A percentile compares a stretch with the other conserved stretches of the same genome.
Evolutionary conservation across 2,329 filamentous ascomycete species (phyloP).

Genomic region (Pseudocercospora fuligena): DNA sequence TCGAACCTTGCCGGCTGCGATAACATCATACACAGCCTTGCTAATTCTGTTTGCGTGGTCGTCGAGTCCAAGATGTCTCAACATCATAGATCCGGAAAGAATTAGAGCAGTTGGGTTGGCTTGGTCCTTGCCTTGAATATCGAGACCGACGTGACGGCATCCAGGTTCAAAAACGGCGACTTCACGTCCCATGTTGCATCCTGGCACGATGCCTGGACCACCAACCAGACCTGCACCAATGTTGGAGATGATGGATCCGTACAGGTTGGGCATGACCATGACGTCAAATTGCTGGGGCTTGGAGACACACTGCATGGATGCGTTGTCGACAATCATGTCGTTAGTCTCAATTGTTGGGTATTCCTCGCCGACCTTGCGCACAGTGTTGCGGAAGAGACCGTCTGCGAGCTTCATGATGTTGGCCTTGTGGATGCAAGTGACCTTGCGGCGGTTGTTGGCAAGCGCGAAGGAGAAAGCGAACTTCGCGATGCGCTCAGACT

Average conservation of each 20-base stretch:
- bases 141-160: slow-evolving; percentile 97
- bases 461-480: slow-evolving; percentile 98
- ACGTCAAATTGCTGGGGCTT: slow-evolving; percentile 98
- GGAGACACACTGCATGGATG: slow-evolving; percentile 98
- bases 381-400: slow-evolving; percentile 97
- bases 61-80: slow-evolving; percentile 94
- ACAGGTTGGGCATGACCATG: slow-evolving; percentile 99
- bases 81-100: slow-evolving; percentile 93
- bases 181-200: slow-evolving; percentile 99
- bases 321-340: slow-evolving; percentile 99
- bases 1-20: slow-evolving; percentile 84
- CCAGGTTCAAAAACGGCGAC: slow-evolving; percentile 98
- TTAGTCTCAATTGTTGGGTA: slow-evolving; percentile 95
- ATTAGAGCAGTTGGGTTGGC: slow-evolving; percentile 97
- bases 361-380: slow-evolving; percentile 90
- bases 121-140: slow-evolving; percentile 99
- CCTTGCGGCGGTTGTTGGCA: slow-evolving; percentile 98
- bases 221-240: slow-evolving; percentile 96
- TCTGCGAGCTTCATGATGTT: slow-evolving; percentile 99
- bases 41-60: slow-evolving; percentile 98
- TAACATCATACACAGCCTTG: slow-evolving; percentile 80
- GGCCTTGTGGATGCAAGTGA: slow-evolving; percentile 99
- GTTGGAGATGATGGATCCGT: slow-evolving; percentile 98
- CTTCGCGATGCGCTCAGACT: slow-evolving; percentile 98
- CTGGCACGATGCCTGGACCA: slow-evolving; percentile 93